Conservation (phyloP, 805 yeast genomes). For the Lachancea lanzarotensis region DNA sequence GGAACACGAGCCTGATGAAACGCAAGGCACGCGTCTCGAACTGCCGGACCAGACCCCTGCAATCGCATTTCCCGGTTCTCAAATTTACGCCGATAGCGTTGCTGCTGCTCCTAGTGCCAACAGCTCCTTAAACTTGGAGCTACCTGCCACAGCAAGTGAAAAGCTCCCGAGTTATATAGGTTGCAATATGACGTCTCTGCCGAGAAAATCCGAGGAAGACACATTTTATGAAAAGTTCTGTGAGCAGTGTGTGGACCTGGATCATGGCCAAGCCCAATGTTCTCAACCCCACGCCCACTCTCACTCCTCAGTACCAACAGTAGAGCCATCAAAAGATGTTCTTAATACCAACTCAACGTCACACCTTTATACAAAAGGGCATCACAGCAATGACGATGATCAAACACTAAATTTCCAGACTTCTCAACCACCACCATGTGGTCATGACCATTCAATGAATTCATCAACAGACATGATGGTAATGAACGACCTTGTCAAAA, state of each 20-base stretch:
- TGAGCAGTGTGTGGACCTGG: conserved; percentile 10
- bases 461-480: conserved; percentile 27
- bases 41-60: background rate
- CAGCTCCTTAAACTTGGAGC: background rate
- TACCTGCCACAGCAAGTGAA: background rate
- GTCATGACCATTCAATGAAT: conserved; percentile 17
- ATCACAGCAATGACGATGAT: background rate
- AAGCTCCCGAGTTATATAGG: conserved; percentile 13
- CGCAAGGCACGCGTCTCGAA: background rate
- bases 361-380: no score
- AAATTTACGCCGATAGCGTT: background rate
- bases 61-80: background rate
- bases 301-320: background rate
- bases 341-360: no score
- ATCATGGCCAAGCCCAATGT: conserved; percentile 6
- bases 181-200: conserved; percentile 28
- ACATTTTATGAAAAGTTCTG: conserved; percentile 13
- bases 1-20: conserved; percentile 20
- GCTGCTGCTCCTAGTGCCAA: background rate
- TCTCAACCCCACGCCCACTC: background rate
- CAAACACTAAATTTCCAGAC: background rate
- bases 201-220: conserved; percentile 9
- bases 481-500: conserved; percentile 29
- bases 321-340: no score
- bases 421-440: background rate